phyloP scores from a whole-genome alignment of 345 rosid species.

The Turnera subulata region DNA sequence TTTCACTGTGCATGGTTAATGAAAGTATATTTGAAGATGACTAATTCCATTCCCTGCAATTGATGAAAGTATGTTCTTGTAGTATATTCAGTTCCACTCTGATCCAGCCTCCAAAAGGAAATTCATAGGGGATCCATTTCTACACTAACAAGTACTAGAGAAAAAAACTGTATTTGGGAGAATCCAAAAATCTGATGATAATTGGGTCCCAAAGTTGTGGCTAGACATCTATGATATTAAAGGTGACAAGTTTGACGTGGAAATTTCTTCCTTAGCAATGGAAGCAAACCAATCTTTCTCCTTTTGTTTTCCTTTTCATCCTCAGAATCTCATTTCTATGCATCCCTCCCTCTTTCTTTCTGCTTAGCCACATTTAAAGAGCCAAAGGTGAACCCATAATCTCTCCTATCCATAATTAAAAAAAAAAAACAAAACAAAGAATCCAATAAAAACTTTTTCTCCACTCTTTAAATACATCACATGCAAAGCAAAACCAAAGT shows the following conservation, averaged over 20 bases:
- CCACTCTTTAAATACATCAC: slow-evolving; percentile 1
- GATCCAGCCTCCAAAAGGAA: no score
- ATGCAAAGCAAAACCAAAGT: slow-evolving; percentile 4
- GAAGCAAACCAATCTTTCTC: neutral
- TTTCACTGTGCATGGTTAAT: no score
- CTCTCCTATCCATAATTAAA: no score
- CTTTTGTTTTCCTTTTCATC: neutral
- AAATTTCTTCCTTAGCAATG: neutral
- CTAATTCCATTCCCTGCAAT: no score
- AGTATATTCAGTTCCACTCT: no score
- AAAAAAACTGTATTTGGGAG: neutral
- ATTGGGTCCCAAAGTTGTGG: slow-evolving; percentile 1
- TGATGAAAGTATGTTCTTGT: no score
- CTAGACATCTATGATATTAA: neutral
- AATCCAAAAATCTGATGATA: slow-evolving; percentile 3
- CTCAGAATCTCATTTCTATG: neutral
- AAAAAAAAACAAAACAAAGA: neutral
- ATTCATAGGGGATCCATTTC: no score
- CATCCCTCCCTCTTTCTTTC: neutral
- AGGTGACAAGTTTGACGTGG: slow-evolving; percentile 4
- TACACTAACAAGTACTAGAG: no score
- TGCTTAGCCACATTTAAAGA: neutral
- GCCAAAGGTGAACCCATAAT: slow-evolving; percentile 2
- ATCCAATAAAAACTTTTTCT: neutral
- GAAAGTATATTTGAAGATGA: no score